phyloP scores from a whole-genome alignment of 345 rosid genomes.

The Lagerstroemia speciosa region DNA sequence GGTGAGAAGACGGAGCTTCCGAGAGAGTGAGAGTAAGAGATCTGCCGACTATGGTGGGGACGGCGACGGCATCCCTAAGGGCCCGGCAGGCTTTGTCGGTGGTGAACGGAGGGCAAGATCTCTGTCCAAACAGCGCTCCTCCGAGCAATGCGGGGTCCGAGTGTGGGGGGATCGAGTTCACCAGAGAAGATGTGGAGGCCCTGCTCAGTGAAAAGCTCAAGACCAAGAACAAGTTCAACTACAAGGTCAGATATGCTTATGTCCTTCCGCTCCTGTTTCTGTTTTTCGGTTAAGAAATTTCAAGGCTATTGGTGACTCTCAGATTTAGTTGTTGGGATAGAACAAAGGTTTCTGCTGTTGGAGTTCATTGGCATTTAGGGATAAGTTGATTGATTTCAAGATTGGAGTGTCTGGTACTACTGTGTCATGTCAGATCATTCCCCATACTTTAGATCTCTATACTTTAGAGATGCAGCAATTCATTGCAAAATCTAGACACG shows the following conservation, averaged over 20 bases:
- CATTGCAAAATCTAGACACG: not conserved
- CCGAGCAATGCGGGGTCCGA: constrained; percentile 39
- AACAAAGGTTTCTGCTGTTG: not conserved
- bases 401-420: not conserved
- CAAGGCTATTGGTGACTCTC: not conserved
- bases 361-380: not conserved
- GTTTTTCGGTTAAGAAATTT: constrained; percentile 7
- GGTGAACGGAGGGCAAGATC: constrained; percentile 26
- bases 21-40: not conserved
- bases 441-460: not conserved
- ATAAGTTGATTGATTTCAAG: not conserved
- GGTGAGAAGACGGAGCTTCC: not conserved
- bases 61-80: constrained; percentile 21
- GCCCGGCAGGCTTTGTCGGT: constrained; percentile 26
- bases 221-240: constrained; percentile 32
- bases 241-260: constrained; percentile 4
- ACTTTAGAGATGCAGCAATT: not conserved
- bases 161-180: constrained; percentile 37
- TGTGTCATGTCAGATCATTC: not conserved
- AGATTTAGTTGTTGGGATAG: not conserved
- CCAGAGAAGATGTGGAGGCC: constrained; percentile 33
- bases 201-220: constrained; percentile 28
- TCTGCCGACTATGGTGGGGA: constrained; percentile 26
- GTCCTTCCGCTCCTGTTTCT: not conserved
- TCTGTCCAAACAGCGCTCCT: constrained; percentile 20